These are phyloP conservation scores for Mortierella sp. DNA, from an alignment of 371 early-diverging fungal species.

Conservation along the genomic window DNA sequence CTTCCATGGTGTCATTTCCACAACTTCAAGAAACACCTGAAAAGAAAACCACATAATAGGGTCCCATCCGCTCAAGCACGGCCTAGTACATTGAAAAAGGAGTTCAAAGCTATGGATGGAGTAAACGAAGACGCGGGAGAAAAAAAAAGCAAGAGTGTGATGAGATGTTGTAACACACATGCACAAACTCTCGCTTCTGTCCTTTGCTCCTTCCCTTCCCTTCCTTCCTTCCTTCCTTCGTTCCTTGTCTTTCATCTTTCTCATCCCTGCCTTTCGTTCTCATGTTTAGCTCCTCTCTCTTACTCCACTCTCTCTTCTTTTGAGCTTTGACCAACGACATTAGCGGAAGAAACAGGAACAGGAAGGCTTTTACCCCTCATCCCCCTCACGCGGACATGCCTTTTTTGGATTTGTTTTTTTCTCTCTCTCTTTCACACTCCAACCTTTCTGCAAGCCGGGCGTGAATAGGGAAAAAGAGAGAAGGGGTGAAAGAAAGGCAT, in stretches of 20 bases:
- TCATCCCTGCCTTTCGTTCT: too few relatives aligned
- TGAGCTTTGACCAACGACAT: slow-evolving; percentile 4
- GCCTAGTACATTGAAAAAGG: too few relatives aligned
- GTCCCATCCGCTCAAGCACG: too few relatives aligned
- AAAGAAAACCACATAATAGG: too few relatives aligned
- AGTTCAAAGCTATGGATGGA: too few relatives aligned
- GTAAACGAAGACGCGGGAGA: not conserved
- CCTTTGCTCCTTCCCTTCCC: not conserved
- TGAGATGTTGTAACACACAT: not conserved
- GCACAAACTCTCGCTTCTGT: not conserved
- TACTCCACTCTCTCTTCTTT: slow-evolving; percentile 3
- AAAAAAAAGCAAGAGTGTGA: not conserved
- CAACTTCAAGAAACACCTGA: too few relatives aligned
- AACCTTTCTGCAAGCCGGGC: not conserved
- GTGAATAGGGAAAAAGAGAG: too few relatives aligned
- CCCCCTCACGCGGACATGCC: slow-evolving; percentile 20
- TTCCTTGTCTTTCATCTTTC: not conserved
- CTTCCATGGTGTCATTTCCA: too few relatives aligned
- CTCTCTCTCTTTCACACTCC: not conserved
- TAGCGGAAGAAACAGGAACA: slow-evolving; percentile 11
- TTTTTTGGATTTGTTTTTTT: slow-evolving; percentile 10
- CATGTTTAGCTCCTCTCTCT: not conserved
- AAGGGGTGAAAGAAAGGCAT: not conserved
- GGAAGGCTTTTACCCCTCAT: not conserved
- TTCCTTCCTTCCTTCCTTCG: not conserved